Base-by-base conservation (phyloP, 768 basidiomycete species). In the Psilocybe tampanensis region DNA sequence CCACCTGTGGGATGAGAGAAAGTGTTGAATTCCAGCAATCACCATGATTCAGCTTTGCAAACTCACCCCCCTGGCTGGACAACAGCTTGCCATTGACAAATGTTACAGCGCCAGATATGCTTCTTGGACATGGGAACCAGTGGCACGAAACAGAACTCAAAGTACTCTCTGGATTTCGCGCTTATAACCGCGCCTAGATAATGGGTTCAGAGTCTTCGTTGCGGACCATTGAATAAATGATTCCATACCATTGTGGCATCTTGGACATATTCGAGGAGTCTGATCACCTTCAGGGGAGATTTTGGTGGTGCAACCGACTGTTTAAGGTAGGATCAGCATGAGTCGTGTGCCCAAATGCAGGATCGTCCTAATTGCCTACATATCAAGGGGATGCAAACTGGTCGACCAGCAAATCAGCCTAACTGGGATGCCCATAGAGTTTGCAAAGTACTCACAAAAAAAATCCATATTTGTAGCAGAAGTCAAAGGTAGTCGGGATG, bases 131-230 rank as follows among this genome's bases (percentile, higher is more conserved):
- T 75, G 2, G 89, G 89, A 36, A 89, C 67, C 55, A 90, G 70
- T 11, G 85, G 88, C 15, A 90, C 77, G 61, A 82, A 87, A 69
- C 83, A 89, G 47, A 90, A 56, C 66, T 88, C 85, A 63, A 90
- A 84, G 81, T 84, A 89, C 47, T 73, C 79, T 58, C 82, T 80
- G 3, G 81, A 74, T 66, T 86, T 87, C 36, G 84, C 84, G 32
- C 81, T 73, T 47, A 78, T 72, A 54, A 85, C 84, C 50, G 84
- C 75, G 29, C 76, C 87, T 74, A 52, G 15, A 39, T 12, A 13
- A 34, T 13, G 56, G 9, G 54, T 18, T 34, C n/a, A 47, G 32
- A 49, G 7, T 6, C 4, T 17, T 4, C 26, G n/a, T 8, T 57
- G 33, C 7, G 36, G 3, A 47, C 39, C 7, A 44, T 12, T 39